Percentiles rank a stretch among this genome's conserved stretches.
Evolutionary conservation across 148 eudicot species (phyloP).

Genomic region (Vaccinium corymbosum): DNA sequence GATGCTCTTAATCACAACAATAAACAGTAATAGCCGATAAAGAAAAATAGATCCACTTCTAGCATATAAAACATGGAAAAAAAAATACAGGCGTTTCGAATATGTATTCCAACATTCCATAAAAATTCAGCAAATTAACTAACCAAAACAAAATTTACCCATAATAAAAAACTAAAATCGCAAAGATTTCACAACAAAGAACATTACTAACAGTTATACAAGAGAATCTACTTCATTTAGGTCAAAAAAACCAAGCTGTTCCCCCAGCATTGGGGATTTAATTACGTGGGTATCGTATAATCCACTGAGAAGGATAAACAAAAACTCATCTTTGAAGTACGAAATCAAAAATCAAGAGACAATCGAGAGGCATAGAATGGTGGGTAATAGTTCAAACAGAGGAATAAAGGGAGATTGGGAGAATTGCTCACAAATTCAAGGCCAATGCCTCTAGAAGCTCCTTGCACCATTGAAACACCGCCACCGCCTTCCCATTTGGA

Average conservation of each 20-base stretch:
- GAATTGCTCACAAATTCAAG: constrained; percentile 53
- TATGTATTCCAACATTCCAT: neutral
- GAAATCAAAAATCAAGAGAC: neutral
- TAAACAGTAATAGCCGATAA: neutral
- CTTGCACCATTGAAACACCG: constrained; percentile 53
- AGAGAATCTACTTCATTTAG: neutral
- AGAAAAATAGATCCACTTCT: neutral
- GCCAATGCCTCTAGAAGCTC: constrained; percentile 63
- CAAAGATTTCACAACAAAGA: neutral
- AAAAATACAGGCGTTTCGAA: neutral
- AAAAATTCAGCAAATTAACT: neutral
- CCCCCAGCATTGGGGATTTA: neutral
- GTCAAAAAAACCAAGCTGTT: neutral
- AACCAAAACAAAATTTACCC: neutral
- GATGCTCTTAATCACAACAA: neutral
- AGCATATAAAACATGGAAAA: neutral
- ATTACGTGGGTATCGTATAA: neutral
- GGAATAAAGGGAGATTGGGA: neutral
- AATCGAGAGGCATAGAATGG: neutral
- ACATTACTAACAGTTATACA: neutral
- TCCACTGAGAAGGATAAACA: neutral
- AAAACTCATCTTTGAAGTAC: neutral
- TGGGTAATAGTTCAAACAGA: neutral
- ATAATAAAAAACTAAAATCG: neutral
- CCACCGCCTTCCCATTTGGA: constrained; percentile 26